phyloP scores from a whole-genome alignment of 306 rosid genomes.

The Oxytropis ochrocephala region DNA sequence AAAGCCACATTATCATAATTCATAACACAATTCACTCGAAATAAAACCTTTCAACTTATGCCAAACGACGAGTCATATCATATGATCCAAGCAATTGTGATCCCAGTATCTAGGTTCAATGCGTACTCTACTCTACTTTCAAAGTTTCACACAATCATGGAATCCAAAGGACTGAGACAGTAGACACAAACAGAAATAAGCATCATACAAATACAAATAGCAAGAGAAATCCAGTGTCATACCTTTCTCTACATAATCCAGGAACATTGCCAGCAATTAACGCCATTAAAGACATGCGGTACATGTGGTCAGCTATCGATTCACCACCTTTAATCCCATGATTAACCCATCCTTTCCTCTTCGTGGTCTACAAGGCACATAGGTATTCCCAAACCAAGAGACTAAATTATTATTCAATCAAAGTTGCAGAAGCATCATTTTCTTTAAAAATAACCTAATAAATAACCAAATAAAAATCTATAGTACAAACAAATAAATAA shows the following conservation, averaged over 20 bases:
- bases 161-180: conserved; percentile 6
- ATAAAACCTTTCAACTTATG: background rate
- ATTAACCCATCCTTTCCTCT: conserved; percentile 92
- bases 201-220: background rate
- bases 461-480: background rate
- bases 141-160: background rate
- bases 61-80: background rate
- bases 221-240: background rate
- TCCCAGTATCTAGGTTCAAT: background rate
- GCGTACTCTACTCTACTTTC: background rate
- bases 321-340: conserved; percentile 86
- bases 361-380: conserved; percentile 58
- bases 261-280: conserved; percentile 67
- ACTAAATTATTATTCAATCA: background rate
- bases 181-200: background rate
- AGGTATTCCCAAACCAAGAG: background rate
- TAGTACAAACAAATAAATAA: background rate
- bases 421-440: background rate
- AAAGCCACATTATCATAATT: background rate
- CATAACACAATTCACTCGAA: background rate
- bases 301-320: conserved; percentile 93
- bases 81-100: background rate
- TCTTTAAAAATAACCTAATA: background rate
- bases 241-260: conserved; percentile 86
- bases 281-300: conserved; percentile 88